phyloP scores from a whole-genome alignment of 352 stramenopile genomes.

The Phytophthora tentaculata region DNA sequence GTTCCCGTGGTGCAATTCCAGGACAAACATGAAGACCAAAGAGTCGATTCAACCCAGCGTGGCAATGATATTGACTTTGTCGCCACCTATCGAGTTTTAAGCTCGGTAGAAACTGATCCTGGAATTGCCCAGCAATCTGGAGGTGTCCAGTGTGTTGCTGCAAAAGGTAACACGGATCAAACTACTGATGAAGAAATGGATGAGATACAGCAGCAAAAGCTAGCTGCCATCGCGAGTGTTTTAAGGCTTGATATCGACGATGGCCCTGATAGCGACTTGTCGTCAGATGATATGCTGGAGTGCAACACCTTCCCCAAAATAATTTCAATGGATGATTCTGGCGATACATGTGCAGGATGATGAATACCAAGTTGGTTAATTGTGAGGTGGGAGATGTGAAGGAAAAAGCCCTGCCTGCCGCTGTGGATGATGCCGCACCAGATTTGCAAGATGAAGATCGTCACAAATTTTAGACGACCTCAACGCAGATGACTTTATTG shows the following conservation, averaged over 20 bases:
- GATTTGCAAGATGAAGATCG: conserved; percentile 4
- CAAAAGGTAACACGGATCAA: background rate
- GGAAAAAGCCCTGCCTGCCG: conserved; percentile 1
- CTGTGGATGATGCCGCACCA: background rate
- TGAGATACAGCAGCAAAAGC: conserved; percentile 29
- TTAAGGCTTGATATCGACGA: conserved; percentile 30
- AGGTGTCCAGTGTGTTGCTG: background rate
- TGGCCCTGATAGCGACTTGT: conserved; percentile 40
- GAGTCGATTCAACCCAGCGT: too few species aligned
- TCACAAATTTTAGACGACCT: conserved; percentile 22
- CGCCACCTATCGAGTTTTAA: background rate
- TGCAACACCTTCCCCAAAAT: conserved; percentile 12
- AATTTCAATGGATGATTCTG: conserved; percentile 6
- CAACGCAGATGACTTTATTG: conserved; percentile 32
- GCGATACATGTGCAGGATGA: background rate
- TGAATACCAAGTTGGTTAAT: background rate
- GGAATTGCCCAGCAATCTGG: background rate
- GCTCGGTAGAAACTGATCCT: background rate
- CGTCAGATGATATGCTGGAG: conserved; percentile 40
- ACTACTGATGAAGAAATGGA: conserved; percentile 23
- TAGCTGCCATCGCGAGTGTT: conserved; percentile 30
- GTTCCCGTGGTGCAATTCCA: too few species aligned
- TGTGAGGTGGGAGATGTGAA: conserved; percentile 2
- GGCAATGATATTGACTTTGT: background rate
- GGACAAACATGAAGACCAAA: too few species aligned